Conservation (phyloP, 78 protist genomes). For the Isochrysis galbana region DNA sequence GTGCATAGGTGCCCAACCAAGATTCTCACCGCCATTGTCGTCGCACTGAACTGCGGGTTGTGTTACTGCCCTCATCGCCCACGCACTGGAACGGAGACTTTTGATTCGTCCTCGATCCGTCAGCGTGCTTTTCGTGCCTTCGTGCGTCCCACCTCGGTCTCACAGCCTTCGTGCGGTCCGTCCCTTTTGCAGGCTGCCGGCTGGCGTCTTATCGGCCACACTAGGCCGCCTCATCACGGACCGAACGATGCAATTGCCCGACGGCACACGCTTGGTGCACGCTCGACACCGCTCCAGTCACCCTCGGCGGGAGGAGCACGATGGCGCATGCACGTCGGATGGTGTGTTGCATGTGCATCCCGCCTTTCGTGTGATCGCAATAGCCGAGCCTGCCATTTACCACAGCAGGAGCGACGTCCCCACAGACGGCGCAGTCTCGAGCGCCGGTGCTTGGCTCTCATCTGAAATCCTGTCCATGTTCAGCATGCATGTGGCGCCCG, state of each 20-base stretch:
- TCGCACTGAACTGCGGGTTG: too few relatives aligned
- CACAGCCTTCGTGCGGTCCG: too few relatives aligned
- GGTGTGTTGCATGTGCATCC: constrained; percentile 51
- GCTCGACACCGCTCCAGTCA: constrained; percentile 8
- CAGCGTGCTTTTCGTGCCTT: too few relatives aligned
- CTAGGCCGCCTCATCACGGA: constrained; percentile 20
- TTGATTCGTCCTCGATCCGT: too few relatives aligned
- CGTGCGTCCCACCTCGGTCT: too few relatives aligned
- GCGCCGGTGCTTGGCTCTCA: constrained; percentile 46
- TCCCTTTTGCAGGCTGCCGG: too few relatives aligned
- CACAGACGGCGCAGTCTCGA: background rate
- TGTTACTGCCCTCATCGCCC: too few relatives aligned
- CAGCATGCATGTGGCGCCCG: background rate
- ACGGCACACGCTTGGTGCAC: constrained; percentile 60
- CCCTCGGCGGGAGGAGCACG: background rate
- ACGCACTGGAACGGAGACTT: too few relatives aligned
- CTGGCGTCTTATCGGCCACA: too few relatives aligned
- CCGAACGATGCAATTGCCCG: constrained; percentile 34
- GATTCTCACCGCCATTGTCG: too few relatives aligned
- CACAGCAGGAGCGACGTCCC: background rate
- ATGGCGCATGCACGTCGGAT: background rate
- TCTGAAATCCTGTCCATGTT: constrained; percentile 14
- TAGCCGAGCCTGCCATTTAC: constrained; percentile 54
- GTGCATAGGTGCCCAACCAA: constrained; percentile 43
- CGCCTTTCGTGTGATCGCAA: constrained; percentile 65